These are phyloP conservation scores for Linum trigynum DNA, from an alignment of 345 rosid genomes.

Conservation along the genomic window DNA sequence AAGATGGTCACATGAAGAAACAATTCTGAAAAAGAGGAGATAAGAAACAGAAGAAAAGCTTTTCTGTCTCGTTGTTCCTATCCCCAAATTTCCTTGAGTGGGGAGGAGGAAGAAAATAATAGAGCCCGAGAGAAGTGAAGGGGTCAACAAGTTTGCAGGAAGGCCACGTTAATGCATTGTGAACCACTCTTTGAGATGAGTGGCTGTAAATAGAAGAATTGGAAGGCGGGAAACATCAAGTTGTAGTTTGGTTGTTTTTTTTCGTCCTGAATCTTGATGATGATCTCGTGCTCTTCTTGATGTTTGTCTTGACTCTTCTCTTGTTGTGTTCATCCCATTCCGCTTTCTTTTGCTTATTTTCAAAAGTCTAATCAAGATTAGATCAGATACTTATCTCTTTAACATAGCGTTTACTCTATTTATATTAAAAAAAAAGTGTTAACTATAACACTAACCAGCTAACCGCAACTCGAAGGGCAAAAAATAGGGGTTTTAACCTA, in stretches of 20 bases:
- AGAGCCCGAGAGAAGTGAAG: neutral
- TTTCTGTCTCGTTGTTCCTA: neutral
- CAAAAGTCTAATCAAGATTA: neutral
- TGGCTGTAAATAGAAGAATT: constrained; percentile 33
- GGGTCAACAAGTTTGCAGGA: neutral
- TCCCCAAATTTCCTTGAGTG: neutral
- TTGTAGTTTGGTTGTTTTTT: neutral
- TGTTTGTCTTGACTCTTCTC: neutral
- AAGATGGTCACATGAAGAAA: neutral
- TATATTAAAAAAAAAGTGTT: too few species aligned
- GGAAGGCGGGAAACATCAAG: neutral
- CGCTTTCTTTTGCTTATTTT: neutral
- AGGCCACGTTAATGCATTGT: constrained; percentile 15
- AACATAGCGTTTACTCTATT: too few species aligned
- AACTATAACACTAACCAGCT: too few species aligned
- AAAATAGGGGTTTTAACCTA: too few species aligned
- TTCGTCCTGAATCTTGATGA: neutral
- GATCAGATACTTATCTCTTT: too few species aligned
- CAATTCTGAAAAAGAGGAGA: neutral
- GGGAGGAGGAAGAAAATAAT: too few species aligned
- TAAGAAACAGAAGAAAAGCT: neutral
- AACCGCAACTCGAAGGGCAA: too few species aligned
- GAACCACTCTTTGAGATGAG: constrained; percentile 22
- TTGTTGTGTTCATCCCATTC: neutral
- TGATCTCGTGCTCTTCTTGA: neutral